phyloP scores from a whole-genome alignment of 1,284 basidiomycete genomes.

The Tilletia walkeri region DNA sequence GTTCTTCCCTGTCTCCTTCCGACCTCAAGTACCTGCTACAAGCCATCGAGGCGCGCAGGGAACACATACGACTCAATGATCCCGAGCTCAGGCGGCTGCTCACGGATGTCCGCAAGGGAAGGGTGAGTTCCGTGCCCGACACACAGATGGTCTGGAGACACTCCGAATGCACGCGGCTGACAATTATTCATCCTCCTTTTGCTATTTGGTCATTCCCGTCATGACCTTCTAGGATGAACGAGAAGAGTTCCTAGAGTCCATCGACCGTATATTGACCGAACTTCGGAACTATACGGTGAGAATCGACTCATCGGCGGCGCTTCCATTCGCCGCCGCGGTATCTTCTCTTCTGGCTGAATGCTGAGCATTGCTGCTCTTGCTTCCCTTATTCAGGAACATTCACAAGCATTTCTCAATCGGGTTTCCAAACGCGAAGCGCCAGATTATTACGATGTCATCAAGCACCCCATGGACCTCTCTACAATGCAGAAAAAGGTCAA shows the following conservation, averaged over 20 bases:
- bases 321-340: neutral
- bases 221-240: constrained; percentile 37
- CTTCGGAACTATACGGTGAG: constrained; percentile 49
- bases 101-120: constrained; percentile 45
- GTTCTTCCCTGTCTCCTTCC: neutral
- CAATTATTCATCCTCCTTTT: neutral
- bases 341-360: neutral
- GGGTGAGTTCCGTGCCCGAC: constrained; percentile 26
- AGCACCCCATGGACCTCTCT: constrained; percentile 76
- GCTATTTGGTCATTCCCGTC: neutral
- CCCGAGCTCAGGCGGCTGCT: constrained; percentile 46
- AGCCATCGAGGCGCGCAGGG: constrained; percentile 50
- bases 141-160: neutral
- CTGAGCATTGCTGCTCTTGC: neutral
- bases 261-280: constrained; percentile 52
- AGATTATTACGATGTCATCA: constrained; percentile 53
- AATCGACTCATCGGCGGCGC: neutral
- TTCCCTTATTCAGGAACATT: constrained; percentile 40
- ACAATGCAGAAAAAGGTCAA: constrained; percentile 92
- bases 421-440: constrained; percentile 54
- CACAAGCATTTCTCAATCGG: constrained; percentile 49
- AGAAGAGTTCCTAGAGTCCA: constrained; percentile 52
- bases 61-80: constrained; percentile 43
- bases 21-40: constrained; percentile 49
- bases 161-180: neutral